Conservation (phyloP, 1,139 yeast species). For the Blastobotrys buckinghamii region DNA sequence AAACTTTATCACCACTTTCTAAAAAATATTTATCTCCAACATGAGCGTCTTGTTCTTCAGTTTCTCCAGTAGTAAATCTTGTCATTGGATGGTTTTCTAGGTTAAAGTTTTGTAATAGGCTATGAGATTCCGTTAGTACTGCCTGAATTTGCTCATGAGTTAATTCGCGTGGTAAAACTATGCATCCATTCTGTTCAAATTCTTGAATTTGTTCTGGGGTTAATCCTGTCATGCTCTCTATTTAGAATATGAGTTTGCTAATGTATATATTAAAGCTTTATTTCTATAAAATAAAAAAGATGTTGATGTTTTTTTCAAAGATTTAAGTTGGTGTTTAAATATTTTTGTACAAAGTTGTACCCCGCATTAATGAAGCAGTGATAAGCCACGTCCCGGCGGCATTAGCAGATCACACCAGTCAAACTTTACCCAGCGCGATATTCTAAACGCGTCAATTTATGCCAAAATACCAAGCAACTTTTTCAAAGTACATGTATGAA, state of each 20-base stretch:
- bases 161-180: constrained; percentile 55
- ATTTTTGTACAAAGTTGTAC: not conserved
- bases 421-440: too few relatives aligned
- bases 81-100: constrained; percentile 62
- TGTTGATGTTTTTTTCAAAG: too few relatives aligned
- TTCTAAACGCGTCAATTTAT: too few relatives aligned
- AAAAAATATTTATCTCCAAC: constrained; percentile 72
- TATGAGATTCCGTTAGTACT: constrained; percentile 42
- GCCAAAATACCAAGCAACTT: too few relatives aligned
- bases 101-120: constrained; percentile 47
- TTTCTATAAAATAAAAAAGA: too few relatives aligned
- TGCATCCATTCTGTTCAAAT: constrained; percentile 55
- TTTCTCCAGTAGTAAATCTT: constrained; percentile 55
- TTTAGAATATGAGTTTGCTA: too few relatives aligned
- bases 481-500: too few relatives aligned
- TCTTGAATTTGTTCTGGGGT: constrained; percentile 28
- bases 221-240: constrained; percentile 21
- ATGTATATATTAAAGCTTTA: too few relatives aligned
- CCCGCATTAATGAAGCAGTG: too few relatives aligned
- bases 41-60: constrained; percentile 46
- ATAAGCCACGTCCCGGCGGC: too few relatives aligned
- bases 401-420: too few relatives aligned
- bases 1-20: constrained; percentile 61
- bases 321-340: not conserved
- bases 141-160: constrained; percentile 35